Conservation (phyloP, 2,329 filamentous ascomycete genomes). For the Fusarium ramigenum region DNA sequence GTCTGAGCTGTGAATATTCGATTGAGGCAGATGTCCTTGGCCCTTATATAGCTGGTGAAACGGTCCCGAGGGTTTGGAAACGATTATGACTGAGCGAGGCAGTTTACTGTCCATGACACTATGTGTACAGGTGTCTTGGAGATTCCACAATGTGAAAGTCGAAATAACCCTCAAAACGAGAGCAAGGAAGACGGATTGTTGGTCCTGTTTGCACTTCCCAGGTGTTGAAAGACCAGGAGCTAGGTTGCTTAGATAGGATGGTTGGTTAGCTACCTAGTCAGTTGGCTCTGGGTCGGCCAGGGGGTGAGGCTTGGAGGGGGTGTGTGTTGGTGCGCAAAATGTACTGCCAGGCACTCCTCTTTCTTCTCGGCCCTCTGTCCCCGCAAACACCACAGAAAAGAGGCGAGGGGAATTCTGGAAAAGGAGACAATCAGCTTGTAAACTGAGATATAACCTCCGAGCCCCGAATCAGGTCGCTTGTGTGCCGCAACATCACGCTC, state of each 20-base stretch:
- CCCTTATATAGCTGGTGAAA: constrained; percentile 45
- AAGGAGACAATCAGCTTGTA: constrained; percentile 34
- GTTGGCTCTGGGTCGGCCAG: constrained; percentile 38
- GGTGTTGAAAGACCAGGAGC: constrained; percentile 34
- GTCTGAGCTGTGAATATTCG: constrained; percentile 29
- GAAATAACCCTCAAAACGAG: constrained; percentile 41
- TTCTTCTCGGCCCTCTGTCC: constrained; percentile 36
- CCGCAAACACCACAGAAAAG: constrained; percentile 39
- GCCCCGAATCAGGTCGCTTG: constrained; percentile 42
- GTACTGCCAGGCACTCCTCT: constrained; percentile 38
- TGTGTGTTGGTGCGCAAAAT: constrained; percentile 37
- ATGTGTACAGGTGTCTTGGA: constrained; percentile 39
- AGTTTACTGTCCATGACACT: constrained; percentile 44
- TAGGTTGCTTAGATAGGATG: constrained; percentile 38
- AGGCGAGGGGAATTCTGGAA: constrained; percentile 24
- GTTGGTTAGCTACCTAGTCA: constrained; percentile 40
- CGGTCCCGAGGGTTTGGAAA: constrained; percentile 39
- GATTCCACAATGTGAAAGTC: constrained; percentile 42
- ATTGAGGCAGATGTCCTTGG: constrained; percentile 27
- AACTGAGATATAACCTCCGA: constrained; percentile 39
- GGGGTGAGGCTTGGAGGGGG: constrained; percentile 38
- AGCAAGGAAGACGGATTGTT: constrained; percentile 40
- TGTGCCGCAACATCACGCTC: constrained; percentile 36
- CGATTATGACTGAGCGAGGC: constrained; percentile 36
- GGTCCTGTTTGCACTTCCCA: constrained; percentile 38